Percentiles rank a stretch among this genome's conserved stretches.
These are phyloP conservation scores for Amylostereum chailletii DNA, from an alignment of 1,284 basidiomycete genomes.

Conservation along the genomic window DNA sequence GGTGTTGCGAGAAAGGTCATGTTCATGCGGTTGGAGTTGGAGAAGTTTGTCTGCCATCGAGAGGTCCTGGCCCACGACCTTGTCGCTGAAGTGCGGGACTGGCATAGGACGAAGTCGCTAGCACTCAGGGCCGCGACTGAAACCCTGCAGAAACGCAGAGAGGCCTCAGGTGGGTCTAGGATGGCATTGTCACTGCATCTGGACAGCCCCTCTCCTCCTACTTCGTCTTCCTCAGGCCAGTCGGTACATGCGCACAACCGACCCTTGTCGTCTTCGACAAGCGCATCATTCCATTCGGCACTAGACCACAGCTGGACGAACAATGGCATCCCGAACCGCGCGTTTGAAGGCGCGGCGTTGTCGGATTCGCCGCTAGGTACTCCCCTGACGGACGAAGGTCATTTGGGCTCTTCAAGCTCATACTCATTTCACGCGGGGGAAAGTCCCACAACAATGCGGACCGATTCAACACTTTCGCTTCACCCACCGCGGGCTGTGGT, in stretches of 20 bases:
- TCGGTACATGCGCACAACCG: slow-evolving; percentile 13
- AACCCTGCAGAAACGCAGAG: slow-evolving; percentile 41
- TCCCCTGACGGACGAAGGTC: slow-evolving; percentile 10
- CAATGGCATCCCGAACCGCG: slow-evolving; percentile 27
- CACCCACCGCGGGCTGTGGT: too few species aligned
- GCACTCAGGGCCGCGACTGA: slow-evolving; percentile 68
- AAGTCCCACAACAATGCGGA: neutral
- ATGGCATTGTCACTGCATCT: slow-evolving; percentile 37
- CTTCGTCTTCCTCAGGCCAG: slow-evolving; percentile 13
- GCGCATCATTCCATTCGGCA: slow-evolving; percentile 60
- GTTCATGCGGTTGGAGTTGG: slow-evolving; percentile 64
- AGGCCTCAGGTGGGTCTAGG: slow-evolving; percentile 22
- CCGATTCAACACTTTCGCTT: neutral
- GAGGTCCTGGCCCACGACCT: slow-evolving; percentile 71
- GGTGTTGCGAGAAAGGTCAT: slow-evolving; percentile 61
- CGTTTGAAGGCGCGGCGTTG: slow-evolving; percentile 55
- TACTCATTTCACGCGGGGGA: neutral
- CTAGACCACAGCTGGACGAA: slow-evolving; percentile 40
- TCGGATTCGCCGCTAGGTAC: slow-evolving; percentile 29
- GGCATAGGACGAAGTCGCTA: slow-evolving; percentile 57
- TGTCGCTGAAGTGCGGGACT: slow-evolving; percentile 60
- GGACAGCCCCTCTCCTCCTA: slow-evolving; percentile 17
- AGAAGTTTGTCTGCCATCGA: slow-evolving; percentile 66
- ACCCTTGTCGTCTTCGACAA: slow-evolving; percentile 35
- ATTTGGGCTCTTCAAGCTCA: slow-evolving; percentile 6